Percentiles rank a stretch among this genome's conserved stretches.
phyloP scores from a whole-genome alignment of 495 filamentous ascomycete genomes.

The Hyaloscypha bicolor region DNA sequence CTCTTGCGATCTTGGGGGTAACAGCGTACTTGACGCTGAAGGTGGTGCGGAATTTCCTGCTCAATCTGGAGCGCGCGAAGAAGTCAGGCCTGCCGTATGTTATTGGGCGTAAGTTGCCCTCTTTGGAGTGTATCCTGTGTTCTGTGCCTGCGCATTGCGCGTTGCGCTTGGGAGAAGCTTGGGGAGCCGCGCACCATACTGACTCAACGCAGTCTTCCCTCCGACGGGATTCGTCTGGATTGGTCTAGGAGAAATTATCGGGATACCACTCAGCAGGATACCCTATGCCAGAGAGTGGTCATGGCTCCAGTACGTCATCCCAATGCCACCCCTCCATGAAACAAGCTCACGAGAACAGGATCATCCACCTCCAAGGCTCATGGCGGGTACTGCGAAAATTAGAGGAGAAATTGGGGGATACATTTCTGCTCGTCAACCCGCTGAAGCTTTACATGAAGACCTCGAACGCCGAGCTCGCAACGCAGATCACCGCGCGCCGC shows the following conservation, averaged over 20 bases:
- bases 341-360: neutral
- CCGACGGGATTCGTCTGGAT: slow-evolving; percentile 9
- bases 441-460: slow-evolving; percentile 14
- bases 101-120: slow-evolving; percentile 10
- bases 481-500: slow-evolving; percentile 57
- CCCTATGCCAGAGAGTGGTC: neutral
- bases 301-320: neutral
- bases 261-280: neutral
- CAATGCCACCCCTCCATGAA: neutral
- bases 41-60: neutral
- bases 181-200: neutral
- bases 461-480: slow-evolving; percentile 56
- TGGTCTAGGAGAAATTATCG: slow-evolving; percentile 2
- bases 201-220: slow-evolving; percentile 4
- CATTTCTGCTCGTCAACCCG: slow-evolving; percentile 10
- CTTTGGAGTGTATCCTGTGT: neutral
- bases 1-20: neutral
- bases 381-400: neutral
- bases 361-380: slow-evolving; percentile 5
- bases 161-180: neutral
- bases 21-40: neutral
- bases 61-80: slow-evolving; percentile 3
- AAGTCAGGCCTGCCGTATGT: slow-evolving; percentile 9
- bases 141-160: neutral
- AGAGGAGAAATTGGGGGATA: slow-evolving; percentile 9